phyloP scores from a whole-genome alignment of 2,329 filamentous ascomycete species.

The Alternaria burnsii region DNA sequence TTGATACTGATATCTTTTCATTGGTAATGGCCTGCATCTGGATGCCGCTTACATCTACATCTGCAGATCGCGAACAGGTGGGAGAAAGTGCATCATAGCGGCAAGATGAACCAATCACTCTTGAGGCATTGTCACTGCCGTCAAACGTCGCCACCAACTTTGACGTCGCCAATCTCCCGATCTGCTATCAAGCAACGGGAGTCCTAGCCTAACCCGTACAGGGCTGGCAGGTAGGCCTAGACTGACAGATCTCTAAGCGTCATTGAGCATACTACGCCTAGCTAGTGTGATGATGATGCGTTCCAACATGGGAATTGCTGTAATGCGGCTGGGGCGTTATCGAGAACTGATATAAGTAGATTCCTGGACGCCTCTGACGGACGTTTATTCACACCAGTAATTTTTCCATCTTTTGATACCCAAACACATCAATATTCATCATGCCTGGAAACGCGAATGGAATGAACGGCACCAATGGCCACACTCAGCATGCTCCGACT shows the following conservation, averaged over 20 bases:
- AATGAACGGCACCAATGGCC: not conserved
- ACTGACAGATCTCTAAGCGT: constrained; percentile 26
- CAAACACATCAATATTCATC: not conserved
- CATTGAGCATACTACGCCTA: constrained; percentile 21
- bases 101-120: constrained; percentile 19
- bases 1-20: constrained; percentile 9
- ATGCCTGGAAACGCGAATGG: constrained; percentile 24
- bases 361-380: not conserved
- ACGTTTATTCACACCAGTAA: not conserved
- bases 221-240: constrained; percentile 9
- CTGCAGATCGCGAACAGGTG: constrained; percentile 6
- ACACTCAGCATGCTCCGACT: constrained; percentile 25
- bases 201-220: constrained; percentile 16
- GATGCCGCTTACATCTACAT: constrained; percentile 20
- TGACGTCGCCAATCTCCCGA: constrained; percentile 20
- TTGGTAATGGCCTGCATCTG: constrained; percentile 27
- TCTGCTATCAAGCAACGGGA: constrained; percentile 14
- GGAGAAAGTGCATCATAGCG: not conserved
- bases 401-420: not conserved
- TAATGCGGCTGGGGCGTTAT: not conserved
- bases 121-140: constrained; percentile 16
- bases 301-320: constrained; percentile 7
- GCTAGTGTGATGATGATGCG: constrained; percentile 20
- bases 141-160: constrained; percentile 19
- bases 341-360: constrained; percentile 9